phyloP scores from a whole-genome alignment of 164 flowering plant species.

The Liquidambar formosana region DNA sequence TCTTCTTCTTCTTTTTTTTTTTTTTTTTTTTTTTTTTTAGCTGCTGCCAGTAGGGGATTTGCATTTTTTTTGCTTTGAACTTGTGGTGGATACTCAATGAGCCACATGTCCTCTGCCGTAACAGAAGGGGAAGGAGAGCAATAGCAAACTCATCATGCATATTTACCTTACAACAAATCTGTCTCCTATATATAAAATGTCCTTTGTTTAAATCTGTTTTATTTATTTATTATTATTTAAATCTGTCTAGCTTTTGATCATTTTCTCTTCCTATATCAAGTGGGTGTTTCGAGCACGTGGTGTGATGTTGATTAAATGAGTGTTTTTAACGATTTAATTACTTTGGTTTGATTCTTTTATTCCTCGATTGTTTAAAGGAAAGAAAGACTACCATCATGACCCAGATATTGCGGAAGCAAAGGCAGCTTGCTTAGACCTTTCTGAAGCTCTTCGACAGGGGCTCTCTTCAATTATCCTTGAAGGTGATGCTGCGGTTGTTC shows the following conservation, averaged over 20 bases:
- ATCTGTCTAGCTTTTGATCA: neutral
- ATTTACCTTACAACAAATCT: neutral
- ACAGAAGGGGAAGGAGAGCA: constrained; percentile 68
- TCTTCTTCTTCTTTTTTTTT: too few species aligned
- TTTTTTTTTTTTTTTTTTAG: too few species aligned
- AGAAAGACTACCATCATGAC: constrained; percentile 1
- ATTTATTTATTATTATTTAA: neutral
- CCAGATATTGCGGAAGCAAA: too few species aligned
- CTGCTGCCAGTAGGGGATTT: too few species aligned
- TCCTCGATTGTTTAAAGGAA: neutral
- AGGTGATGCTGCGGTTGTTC: too few species aligned
- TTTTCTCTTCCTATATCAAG: constrained; percentile 3
- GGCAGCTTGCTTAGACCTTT: too few species aligned
- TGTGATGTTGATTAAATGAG: constrained; percentile 6
- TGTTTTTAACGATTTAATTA: constrained; percentile 1
- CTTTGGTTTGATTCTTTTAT: constrained; percentile 4
- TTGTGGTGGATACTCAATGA: too few species aligned
- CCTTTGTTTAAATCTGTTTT: neutral
- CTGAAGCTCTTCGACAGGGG: too few species aligned
- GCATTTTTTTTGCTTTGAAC: too few species aligned
- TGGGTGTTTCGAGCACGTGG: neutral
- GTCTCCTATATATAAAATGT: too few species aligned
- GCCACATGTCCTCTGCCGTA: constrained; percentile 66
- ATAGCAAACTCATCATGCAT: constrained; percentile 12
- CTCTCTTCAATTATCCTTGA: too few species aligned